Conservation (phyloP, 768 basidiomycete genomes). For the Suillus decipiens region DNA sequence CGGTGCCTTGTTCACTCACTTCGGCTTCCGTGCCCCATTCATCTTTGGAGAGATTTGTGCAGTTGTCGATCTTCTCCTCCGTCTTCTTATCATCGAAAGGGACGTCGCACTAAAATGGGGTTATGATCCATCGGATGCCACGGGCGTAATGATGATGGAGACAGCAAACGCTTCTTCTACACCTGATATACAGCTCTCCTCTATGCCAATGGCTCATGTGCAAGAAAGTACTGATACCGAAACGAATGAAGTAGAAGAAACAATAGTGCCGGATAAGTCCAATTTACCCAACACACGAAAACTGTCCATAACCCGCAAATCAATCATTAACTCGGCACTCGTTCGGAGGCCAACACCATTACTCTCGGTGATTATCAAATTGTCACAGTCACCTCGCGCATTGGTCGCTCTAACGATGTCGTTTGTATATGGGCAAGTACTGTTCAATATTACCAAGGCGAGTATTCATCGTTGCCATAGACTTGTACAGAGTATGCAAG, state of each 20-base stretch:
- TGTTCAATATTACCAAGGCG: background rate
- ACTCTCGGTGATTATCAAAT: constrained; percentile 40
- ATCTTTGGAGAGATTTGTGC: constrained; percentile 51
- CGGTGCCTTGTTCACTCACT: constrained; percentile 51
- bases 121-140: constrained; percentile 38
- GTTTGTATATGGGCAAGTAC: constrained; percentile 54
- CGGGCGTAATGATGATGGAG: background rate
- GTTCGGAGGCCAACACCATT: constrained; percentile 37
- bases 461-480: constrained; percentile 30
- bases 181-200: background rate
- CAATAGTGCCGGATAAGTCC: background rate
- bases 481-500: constrained; percentile 48
- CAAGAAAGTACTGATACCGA: background rate
- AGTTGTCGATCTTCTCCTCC: constrained; percentile 51
- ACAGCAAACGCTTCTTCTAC: constrained; percentile 1
- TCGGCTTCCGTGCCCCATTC: constrained; percentile 64
- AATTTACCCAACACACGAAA: background rate
- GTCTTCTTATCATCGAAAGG: constrained; percentile 59
- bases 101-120: constrained; percentile 52
- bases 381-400: constrained; percentile 52
- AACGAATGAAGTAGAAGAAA: background rate
- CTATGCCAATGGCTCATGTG: background rate
- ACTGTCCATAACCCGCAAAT: background rate
- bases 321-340: constrained; percentile 14
- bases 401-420: constrained; percentile 44